Evolutionary conservation across 148 eudicot genomes (phyloP), one percentile per base, ranked within the genome.

Genomic region (Amaranthus hypochondriacus): DNA sequence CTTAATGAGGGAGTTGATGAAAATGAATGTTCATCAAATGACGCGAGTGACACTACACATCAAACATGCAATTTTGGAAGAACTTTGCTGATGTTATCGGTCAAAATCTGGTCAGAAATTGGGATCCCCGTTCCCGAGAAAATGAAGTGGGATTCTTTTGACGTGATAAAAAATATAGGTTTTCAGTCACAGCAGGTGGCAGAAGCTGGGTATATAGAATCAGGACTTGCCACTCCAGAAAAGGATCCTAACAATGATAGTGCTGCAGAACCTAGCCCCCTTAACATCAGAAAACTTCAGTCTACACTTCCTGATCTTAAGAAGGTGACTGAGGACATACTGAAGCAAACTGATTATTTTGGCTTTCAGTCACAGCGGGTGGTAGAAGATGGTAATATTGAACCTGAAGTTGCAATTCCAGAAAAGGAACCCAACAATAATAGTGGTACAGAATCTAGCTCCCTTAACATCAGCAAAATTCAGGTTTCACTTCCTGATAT

Each of bases 111-210:
- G 87, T 90, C 84, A 89, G 68, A 83, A 88, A 81, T 80, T 90
- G 51, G 98, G 79, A 87, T 89, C 72, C 81, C 97, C 74, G 80
- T 79, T 76, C 87, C 90, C 60, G 97, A 89, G 75, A 88, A 85
- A 62, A 80, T 95, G 78, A 90, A 85, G 80, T 95, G 98, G 98
- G 98, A 92, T 79, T 90, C 84, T 39, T 83, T 95, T 75, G 97
- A 92, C 67, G 66, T 90, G 48, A 81, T 95, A 75, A 82, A 87
- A 68, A 89, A 73, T 56, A 84, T 90, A 69, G 98, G 96, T 67
- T 72, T 81, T 73, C 87, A 90, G 64, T 89, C 90, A 52, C 79
- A 74, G 48, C 79, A 79, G 74, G 82, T 49, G 75, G 98, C 98
- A 60, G 98, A 95, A 71, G 92, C 90, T 66, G 73, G 78, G 61